These are phyloP conservation scores for Cyclotella sp. DNA, from an alignment of 108 stramenopile genomes.

Conservation along the genomic window DNA sequence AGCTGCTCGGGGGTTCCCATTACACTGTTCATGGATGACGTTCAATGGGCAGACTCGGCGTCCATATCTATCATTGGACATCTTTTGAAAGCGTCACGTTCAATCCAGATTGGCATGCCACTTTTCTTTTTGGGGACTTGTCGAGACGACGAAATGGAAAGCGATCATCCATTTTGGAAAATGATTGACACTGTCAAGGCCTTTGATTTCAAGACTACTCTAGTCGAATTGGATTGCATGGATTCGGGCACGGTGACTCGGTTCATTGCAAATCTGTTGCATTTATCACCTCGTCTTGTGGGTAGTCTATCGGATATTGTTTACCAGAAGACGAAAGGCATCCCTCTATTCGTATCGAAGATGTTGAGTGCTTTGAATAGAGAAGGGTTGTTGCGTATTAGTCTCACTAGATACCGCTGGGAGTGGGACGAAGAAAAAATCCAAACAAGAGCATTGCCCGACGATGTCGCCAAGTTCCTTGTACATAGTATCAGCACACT, in stretches of 20 bases:
- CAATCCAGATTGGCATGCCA: background rate
- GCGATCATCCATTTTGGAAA: slow-evolving; percentile 8
- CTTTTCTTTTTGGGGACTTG: slow-evolving; percentile 22
- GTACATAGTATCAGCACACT: slow-evolving; percentile 4
- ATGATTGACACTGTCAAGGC: background rate
- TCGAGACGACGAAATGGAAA: slow-evolving; percentile 17
- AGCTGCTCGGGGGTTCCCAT: slow-evolving; percentile 13
- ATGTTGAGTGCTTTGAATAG: slow-evolving; percentile 21
- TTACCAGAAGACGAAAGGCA: slow-evolving; percentile 26
- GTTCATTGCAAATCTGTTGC: slow-evolving; percentile 5
- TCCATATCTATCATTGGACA: slow-evolving; percentile 14
- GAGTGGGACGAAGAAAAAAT: slow-evolving; percentile 25
- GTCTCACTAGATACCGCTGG: slow-evolving; percentile 12
- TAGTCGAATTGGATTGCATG: slow-evolving; percentile 9
- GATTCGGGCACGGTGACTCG: slow-evolving; percentile 12
- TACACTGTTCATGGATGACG: slow-evolving; percentile 34
- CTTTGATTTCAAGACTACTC: slow-evolving; percentile 2
- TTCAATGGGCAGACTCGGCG: slow-evolving; percentile 32
- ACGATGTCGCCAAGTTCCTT: slow-evolving; percentile 14
- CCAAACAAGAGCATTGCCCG: slow-evolving; percentile 1
- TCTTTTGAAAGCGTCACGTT: background rate
- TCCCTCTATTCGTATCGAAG: slow-evolving; percentile 20
- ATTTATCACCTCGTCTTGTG: slow-evolving; percentile 15
- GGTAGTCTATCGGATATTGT: background rate
- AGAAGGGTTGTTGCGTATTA: slow-evolving; percentile 13